phyloP scores from a whole-genome alignment of 2,329 filamentous ascomycete genomes.

The Aureobasidium pullulans region DNA sequence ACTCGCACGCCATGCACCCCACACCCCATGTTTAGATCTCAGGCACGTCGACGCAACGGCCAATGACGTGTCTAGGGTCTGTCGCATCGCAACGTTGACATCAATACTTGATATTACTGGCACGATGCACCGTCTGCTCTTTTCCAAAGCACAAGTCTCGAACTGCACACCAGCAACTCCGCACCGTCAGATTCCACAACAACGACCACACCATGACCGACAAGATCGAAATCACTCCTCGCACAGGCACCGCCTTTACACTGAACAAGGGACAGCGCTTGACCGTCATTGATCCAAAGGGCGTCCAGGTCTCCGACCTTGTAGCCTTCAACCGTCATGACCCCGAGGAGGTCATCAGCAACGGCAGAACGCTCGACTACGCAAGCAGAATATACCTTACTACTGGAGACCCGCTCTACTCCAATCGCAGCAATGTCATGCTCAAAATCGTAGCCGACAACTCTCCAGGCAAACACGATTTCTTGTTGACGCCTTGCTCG shows the following conservation, averaged over 20 bases:
- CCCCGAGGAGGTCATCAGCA: conserved; percentile 18
- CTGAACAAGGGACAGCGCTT: conserved; percentile 20
- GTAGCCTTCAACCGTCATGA: conserved; percentile 19
- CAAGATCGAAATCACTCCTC: conserved; percentile 15
- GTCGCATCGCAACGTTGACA: background rate
- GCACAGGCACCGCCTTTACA: conserved; percentile 18
- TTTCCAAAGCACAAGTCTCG: background rate
- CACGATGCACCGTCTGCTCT: background rate
- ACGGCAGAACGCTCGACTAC: conserved; percentile 21
- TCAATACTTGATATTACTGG: background rate
- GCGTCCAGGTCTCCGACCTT: conserved; percentile 20
- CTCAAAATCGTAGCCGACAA: conserved; percentile 12
- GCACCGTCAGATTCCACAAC: background rate
- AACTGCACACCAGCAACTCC: background rate
- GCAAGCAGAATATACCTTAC: conserved; percentile 19
- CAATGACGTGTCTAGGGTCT: background rate
- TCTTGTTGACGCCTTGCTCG: conserved; percentile 20
- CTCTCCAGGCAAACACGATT: conserved; percentile 18
- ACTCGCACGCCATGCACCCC: background rate
- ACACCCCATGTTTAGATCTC: background rate
- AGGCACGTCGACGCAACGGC: background rate
- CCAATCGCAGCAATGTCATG: conserved; percentile 18
- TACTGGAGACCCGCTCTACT: conserved; percentile 19
- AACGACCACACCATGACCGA: background rate
- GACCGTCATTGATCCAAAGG: conserved; percentile 20